Evolutionary conservation across 2,329 filamentous ascomycete species (phyloP), one percentile per base, ranked within the genome.

Genomic region (Sclerotinia spermophila): DNA sequence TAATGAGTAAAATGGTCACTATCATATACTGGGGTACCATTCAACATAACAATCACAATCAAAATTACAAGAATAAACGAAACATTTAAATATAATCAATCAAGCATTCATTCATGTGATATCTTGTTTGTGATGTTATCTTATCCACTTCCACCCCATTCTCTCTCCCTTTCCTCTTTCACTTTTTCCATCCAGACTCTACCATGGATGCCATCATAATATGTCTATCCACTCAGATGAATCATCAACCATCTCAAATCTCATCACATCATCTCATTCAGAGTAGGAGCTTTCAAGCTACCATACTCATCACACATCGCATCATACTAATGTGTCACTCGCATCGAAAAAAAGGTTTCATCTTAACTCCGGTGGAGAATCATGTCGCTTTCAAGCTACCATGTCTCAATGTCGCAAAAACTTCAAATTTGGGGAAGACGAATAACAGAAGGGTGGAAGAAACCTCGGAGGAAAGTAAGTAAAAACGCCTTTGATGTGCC

Each of bases 301-400:
- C 77, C 76, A 71, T 70, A 73, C 77, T 76, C 74, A 72, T 67
- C 59, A 71, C 70, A 67, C 66, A 71, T 68, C 71, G 71, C 64
- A 69, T 67, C 67, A 66, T 51, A 35, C 53, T 21, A 61, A 62
- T 24, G 65, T 51, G 44, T 69, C 61, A 53, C 48, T 48, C 48
- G 48, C 64, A 44, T 58, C n/a, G n/a, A n/a, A 67, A 44, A 51
- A 40, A 35, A 65, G 44, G 35, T 58, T 67, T 56, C 38, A 56
- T 67, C 17, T 55, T 10, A 65, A 69, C 68, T 69, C 68, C 68
- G 40, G 17, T 21, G 19, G 38, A 66, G 69, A 74, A 72, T 74
- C 67, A 73, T 73, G 78, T 78, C 79, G 76, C 78, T 79, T 79
- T 79, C 71, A 79, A 79, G 78, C 78, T 79, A 79, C 78, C 77